phyloP scores from a whole-genome alignment of 306 rosid species.

The Glycine tomentella region DNA sequence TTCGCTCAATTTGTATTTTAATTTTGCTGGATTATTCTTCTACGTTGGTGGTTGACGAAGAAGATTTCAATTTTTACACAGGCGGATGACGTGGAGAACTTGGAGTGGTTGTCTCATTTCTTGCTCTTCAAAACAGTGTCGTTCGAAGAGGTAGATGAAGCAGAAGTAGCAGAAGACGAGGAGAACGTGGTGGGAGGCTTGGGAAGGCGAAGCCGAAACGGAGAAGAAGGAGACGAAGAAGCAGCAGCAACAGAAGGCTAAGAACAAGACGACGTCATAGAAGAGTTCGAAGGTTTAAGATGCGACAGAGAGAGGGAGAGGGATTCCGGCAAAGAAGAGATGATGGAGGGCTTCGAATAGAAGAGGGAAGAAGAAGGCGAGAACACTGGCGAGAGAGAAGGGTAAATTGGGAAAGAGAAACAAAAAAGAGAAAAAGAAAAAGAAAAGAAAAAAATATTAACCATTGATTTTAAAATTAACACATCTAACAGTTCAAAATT shows the following conservation, averaged over 20 bases:
- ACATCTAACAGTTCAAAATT: too few species aligned
- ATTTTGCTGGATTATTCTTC: not conserved
- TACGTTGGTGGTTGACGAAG: conserved; percentile 35
- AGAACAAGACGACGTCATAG: conserved; percentile 53
- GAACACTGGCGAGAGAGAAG: conserved; percentile 91
- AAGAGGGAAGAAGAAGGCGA: conserved; percentile 74
- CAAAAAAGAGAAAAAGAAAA: too few species aligned
- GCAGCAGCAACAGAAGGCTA: conserved; percentile 52
- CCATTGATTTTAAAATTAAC: too few species aligned
- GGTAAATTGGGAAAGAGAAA: too few species aligned
- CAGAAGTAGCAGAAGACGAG: conserved; percentile 48
- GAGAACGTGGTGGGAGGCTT: conserved; percentile 64
- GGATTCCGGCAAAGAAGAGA: conserved; percentile 62
- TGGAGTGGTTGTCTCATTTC: conserved; percentile 95
- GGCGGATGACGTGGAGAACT: conserved; percentile 81
- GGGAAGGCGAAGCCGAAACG: conserved; percentile 69
- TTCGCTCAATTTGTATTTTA: too few species aligned
- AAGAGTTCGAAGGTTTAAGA: conserved; percentile 48
- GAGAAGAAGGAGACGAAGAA: conserved; percentile 77
- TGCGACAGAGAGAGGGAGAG: conserved; percentile 56
- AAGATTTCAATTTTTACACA: conserved; percentile 60
- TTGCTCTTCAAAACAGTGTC: conserved; percentile 81
- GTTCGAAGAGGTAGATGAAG: conserved; percentile 61
- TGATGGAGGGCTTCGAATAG: too few species aligned
- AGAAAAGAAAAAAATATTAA: too few species aligned